Conservation (phyloP, 2,329 filamentous ascomycete species). For the Coniochaeta sp. region DNA sequence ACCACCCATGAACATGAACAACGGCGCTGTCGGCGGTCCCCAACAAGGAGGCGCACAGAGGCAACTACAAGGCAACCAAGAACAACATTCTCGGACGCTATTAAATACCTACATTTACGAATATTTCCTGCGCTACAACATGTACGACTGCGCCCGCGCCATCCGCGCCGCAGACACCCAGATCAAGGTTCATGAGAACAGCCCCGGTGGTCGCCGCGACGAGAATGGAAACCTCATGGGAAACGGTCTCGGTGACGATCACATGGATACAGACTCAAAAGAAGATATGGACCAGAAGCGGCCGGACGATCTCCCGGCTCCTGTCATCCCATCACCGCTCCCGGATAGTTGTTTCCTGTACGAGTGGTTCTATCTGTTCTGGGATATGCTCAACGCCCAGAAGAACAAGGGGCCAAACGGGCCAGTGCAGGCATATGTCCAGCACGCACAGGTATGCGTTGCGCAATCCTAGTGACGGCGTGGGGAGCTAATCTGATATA, state of each 20-base stretch:
- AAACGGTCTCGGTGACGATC: conserved; percentile 65
- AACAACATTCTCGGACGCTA: conserved; percentile 42
- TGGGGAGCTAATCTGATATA: neutral
- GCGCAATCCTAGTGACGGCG: conserved; percentile 5
- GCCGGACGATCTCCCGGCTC: conserved; percentile 71
- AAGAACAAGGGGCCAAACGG: conserved; percentile 59
- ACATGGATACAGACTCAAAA: conserved; percentile 79
- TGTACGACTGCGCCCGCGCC: conserved; percentile 76
- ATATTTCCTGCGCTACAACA: conserved; percentile 79
- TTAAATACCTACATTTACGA: conserved; percentile 89
- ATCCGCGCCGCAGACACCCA: conserved; percentile 61
- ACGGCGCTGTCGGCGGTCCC: conserved; percentile 31
- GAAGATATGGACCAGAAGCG: conserved; percentile 61
- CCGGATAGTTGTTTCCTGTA: conserved; percentile 80
- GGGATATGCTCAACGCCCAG: conserved; percentile 87
- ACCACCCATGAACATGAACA: conserved; percentile 63
- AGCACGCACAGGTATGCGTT: conserved; percentile 69
- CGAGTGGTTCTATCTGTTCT: conserved; percentile 97
- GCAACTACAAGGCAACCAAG: conserved; percentile 7
- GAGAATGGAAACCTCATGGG: conserved; percentile 58
- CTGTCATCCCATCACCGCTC: conserved; percentile 58
- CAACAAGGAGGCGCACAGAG: conserved; percentile 23
- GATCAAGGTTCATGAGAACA: conserved; percentile 61
- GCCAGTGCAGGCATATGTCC: conserved; percentile 67
- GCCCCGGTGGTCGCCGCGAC: conserved; percentile 59